Evolutionary conservation across 257 asterid species (phyloP), one percentile per base, ranked within the genome.

Genomic region (Pogostemon cablin): DNA sequence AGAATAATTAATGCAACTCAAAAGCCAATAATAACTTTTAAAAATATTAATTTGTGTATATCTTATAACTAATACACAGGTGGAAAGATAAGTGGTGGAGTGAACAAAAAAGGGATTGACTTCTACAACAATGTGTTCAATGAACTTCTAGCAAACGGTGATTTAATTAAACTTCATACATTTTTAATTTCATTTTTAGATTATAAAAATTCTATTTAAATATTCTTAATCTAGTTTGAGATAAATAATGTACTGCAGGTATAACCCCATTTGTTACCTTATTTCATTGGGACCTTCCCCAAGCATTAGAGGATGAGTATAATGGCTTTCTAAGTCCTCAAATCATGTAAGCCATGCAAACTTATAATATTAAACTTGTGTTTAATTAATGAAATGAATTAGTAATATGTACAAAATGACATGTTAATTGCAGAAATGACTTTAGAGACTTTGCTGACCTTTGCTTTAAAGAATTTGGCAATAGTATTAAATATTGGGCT

Each of bases 231-330:
- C 5, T 50, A 20, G 25, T 3, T 61, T 56, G 37, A 2, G 50
- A 20, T 65, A 49, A 64, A 62, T 57, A 5, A 0, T 54, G 25
- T 20, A 20, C 25, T 20, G 25, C 43, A 85, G 96, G 89, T 8
- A 72, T 87, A 9, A 65, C 59, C 6, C 96, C 96, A 69, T 65
- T 67, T 5, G 95, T 82, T 54, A 87, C 95, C 61, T 37, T 90
- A 8, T 83, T 72, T 44, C 95, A 87, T 40, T 87, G 90, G 92
- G 95, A 90, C 80, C 72, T 82, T 52, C 96, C 95, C 10, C 95
- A 90, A 78, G 86, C 89, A 34, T 69, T 90, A 40, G 87, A 90
- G 46, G 92, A 83, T 58, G 88, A 87, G 41, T 90, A 90, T 25
- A 68, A 12, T 54, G 93, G 97, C 59, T 90, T 88, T 39, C 72